Evolutionary conservation across 768 basidiomycete genomes (phyloP), one percentile per base, ranked within the genome.

Genomic region (Kwoniella europaea): DNA sequence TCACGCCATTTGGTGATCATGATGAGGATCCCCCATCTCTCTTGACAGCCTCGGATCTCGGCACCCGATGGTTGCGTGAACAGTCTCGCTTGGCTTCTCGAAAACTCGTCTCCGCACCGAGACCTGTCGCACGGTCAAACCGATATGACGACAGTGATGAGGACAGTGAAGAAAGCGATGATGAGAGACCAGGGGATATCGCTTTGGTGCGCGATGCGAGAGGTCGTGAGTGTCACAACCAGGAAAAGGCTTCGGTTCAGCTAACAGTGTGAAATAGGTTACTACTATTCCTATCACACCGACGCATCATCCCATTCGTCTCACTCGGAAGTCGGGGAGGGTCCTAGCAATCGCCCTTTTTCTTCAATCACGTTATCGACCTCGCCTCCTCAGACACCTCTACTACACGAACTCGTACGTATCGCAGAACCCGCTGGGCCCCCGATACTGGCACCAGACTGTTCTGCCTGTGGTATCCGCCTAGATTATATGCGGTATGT

Each of bases 401-500:
- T 43, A 35, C 65, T 67, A 10, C 66, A 71, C 55, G 64, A 73
- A 10, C 74, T 67, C 18, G 65, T 72, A 6, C 65, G 71, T 46
- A 58, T 76, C 44, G 65, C 77, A 22, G 81, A 82, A 56, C 79
- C 76, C 0, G 88, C 91, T 67, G 85, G 88, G 1, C 85, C 90
- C 15, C 88, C 87, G 50, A 66, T 76, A 12, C 55, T 83, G 1
- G 81, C 82, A 13, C 82, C 93, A 1, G 88, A 89, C 60, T 98
- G 95, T 82, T 94, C 93, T 0, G 88, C 88, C 57, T 98, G 95
- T 75, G 91, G 91, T 15, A 82, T 86, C 0, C 77, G 89, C 6
- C 85, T 98, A 20, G 91, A 93, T 63, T 87, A 88, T n/a, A 89
- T 96, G 81, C 90, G 92, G 57, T 97, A 98, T 82, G 90, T 95